Conservation (phyloP, 805 yeast genomes). For the Kregervanrija fluxuum region DNA sequence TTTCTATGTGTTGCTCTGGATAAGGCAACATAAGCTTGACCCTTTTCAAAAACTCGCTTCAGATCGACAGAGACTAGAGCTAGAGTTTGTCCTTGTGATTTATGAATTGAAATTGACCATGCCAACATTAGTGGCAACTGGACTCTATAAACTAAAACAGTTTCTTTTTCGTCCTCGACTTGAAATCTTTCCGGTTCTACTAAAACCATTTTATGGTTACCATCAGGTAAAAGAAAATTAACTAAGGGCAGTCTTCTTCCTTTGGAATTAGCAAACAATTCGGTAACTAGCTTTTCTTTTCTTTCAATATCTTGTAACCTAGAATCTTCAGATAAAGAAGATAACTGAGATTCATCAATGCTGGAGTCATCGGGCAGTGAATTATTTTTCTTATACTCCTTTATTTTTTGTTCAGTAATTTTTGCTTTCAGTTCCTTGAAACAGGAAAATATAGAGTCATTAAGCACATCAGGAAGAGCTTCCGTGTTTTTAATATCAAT, state of each 20-base stretch:
- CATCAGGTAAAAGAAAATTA: slow-evolving; percentile 64
- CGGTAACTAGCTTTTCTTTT: slow-evolving; percentile 39
- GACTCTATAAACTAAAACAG: slow-evolving; percentile 58
- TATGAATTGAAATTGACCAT: slow-evolving; percentile 94
- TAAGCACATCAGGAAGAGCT: slow-evolving; percentile 23
- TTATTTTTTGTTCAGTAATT: too few species aligned
- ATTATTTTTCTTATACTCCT: too few species aligned
- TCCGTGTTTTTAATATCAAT: slow-evolving; percentile 15
- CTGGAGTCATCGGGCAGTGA: too few species aligned
- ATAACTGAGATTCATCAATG: too few species aligned
- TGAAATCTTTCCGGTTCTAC: slow-evolving; percentile 81
- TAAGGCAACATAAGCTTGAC: slow-evolving; percentile 94
- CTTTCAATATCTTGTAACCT: slow-evolving; percentile 29
- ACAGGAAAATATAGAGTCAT: slow-evolving; percentile 45
- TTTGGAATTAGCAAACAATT: slow-evolving; percentile 37
- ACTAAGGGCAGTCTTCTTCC: slow-evolving; percentile 65
- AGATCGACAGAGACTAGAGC: slow-evolving; percentile 74
- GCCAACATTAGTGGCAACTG: slow-evolving; percentile 90
- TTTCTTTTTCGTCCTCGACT: slow-evolving; percentile 66
- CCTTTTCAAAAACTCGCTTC: slow-evolving; percentile 71
- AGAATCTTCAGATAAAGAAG: background rate
- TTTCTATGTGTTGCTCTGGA: slow-evolving; percentile 76
- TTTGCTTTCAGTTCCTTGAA: slow-evolving; percentile 19
- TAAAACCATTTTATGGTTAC: slow-evolving; percentile 64
- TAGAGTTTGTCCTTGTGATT: slow-evolving; percentile 90